These are phyloP conservation scores for Calonectria pteridis DNA, from an alignment of 2,329 filamentous ascomycete species.

Conservation along the genomic window DNA sequence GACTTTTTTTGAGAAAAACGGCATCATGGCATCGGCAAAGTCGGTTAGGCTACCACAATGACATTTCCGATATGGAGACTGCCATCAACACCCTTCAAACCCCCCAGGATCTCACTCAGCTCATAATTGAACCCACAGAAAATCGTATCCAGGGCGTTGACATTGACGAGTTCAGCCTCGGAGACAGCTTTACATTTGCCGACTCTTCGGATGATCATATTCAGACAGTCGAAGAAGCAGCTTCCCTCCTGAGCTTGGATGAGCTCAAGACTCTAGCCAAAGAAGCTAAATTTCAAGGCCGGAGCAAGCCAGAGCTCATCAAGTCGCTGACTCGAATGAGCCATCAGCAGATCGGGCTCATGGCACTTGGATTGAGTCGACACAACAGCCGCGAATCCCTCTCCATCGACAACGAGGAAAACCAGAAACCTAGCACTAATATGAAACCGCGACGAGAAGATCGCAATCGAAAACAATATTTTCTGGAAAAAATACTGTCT, in stretches of 20 bases:
- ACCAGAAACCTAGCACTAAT: conserved; percentile 32
- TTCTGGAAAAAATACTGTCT: conserved; percentile 80
- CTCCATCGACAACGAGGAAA: conserved; percentile 59
- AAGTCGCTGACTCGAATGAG: conserved; percentile 80
- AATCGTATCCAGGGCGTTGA: conserved; percentile 47
- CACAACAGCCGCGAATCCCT: conserved; percentile 71
- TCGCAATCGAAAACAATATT: conserved; percentile 79
- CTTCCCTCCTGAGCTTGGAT: conserved; percentile 83
- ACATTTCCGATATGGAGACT: conserved; percentile 79
- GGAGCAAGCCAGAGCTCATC: conserved; percentile 86
- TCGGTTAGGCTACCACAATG: conserved; percentile 82
- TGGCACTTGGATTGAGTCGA: conserved; percentile 74
- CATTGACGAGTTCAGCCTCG: conserved; percentile 61
- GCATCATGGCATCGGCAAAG: conserved; percentile 89
- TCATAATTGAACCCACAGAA: conserved; percentile 20
- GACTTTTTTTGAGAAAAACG: conserved; percentile 92
- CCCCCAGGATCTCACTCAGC: conserved; percentile 65
- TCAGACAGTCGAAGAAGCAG: conserved; percentile 84
- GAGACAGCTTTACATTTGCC: conserved; percentile 78
- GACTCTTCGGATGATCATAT: conserved; percentile 82
- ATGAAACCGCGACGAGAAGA: conserved; percentile 45
- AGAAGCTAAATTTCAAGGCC: conserved; percentile 87
- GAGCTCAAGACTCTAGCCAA: conserved; percentile 89
- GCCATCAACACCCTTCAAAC: conserved; percentile 76
- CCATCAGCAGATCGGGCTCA: conserved; percentile 80